Base-by-base conservation (phyloP, 371 early-diverging fungal species). In the Mucor racemosus region DNA sequence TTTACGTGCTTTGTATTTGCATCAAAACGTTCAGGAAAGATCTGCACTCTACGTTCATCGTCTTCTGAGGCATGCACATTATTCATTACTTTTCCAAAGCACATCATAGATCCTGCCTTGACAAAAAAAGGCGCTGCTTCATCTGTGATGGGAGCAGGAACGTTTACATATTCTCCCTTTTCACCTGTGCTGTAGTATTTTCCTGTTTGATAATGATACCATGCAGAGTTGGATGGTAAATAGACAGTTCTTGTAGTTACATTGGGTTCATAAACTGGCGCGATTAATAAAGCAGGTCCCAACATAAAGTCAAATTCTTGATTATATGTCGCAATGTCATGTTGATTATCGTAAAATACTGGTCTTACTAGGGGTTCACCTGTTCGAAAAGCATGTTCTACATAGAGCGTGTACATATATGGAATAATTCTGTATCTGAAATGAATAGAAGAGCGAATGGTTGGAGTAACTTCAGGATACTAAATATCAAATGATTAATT, bases 301-400 rank as follows among this genome's bases (percentile, higher is more conserved):
- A 89, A 68, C 79, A 86, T 81, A 65, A 83, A 89, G 34, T 87
- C 87, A 57, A 83, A 86, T 11, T 76, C 69, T 36, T 81, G 77
- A 5, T 68, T 59, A 48, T 80, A 76, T 1, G 80, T 77, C 13
- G 62, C 39, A 2, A 61, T 64, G 68, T 89, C 89, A 34, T 76
- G 58, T 55, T 80, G 84, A 65, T 84, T 83, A 64, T 85, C 78
- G 48, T 81, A 86, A 57, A 87, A 76, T 7, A 84, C 65, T 0
- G 88, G 89, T 5, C 89, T 81, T 26, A 87, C 75, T n/a, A 87
- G 60, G 6, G 89, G 88, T 34, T 73, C 66, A 19, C 81, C 76
- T 8, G 60, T 50, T 11, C 67, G 63, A 48, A 69, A 63, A 14
- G 72, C 72, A 50, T 80, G 70, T 11, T 67, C 36, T 60, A 84